A percentile compares a stretch with the other conserved stretches of the same genome.
Conservation (phyloP, 225 moss, liverwort and hornwort species). For the Straminergon stramineum region DNA sequence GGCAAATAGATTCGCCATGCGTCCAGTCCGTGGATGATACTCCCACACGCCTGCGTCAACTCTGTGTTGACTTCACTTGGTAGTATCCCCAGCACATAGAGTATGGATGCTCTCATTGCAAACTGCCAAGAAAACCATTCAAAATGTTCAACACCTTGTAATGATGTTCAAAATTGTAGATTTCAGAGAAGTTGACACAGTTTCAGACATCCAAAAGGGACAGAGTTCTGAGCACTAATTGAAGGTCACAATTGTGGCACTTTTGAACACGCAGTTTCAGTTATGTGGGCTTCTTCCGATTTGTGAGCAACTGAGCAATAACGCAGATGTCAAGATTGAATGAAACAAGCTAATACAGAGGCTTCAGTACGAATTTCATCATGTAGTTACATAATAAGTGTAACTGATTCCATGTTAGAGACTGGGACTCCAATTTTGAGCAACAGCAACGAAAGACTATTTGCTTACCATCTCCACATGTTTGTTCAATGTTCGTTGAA, state of each 20-base stretch:
- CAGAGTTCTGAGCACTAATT: neutral
- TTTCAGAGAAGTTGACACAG: neutral
- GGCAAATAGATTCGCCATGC: conserved; percentile 6
- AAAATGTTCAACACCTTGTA: neutral
- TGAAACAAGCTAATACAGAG: neutral
- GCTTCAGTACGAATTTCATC: neutral
- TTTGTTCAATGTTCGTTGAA: neutral
- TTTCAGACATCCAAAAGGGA: neutral
- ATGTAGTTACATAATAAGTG: neutral
- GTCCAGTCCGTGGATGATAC: neutral
- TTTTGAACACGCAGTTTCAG: neutral
- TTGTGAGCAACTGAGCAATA: too few species aligned
- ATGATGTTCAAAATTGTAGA: too few species aligned
- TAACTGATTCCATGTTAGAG: neutral
- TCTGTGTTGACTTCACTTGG: neutral
- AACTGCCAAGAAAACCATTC: neutral
- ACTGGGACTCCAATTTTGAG: neutral
- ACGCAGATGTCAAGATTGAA: neutral
- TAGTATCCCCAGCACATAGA: neutral
- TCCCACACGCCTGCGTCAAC: neutral
- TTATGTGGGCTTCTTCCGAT: neutral
- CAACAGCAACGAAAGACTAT: neutral
- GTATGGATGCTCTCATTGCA: neutral
- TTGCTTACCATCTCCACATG: neutral
- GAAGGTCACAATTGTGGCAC: neutral